Evolutionary conservation across 345 rosid genomes (phyloP), one percentile per base, ranked within the genome.

Genomic region (Salix koriyanagi): DNA sequence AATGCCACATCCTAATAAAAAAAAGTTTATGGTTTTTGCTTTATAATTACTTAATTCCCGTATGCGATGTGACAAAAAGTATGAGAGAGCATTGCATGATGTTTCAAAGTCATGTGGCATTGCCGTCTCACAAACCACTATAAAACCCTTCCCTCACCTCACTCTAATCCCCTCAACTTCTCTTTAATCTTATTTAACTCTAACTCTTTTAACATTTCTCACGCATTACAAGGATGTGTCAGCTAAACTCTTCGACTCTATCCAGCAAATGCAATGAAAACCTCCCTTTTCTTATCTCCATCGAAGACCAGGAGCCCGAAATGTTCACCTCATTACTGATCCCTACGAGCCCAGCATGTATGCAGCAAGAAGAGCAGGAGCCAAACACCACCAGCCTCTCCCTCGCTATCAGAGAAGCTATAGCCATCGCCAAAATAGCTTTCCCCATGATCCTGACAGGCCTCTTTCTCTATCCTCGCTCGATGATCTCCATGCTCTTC

Each of bases 401-500:
- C 39, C 78, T 70, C 1, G 86, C 84, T 13, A 25, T 83, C 74
- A 79, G 67, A 7, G 98, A 94, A 82, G 81, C 87, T 54, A 78
- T 80, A 54, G 82, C 91, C 74, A 86, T 91, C 48, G 77, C 83
- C 32, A 81, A 70, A 28, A 90, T 92, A 65, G 89, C 98, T 48
- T 72, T 84, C 37, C 98, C 98, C 70, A 86, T 92, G 91, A 75
- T 88, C 34, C 76, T 92, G 5, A 92, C 95, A 0, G 94, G 97
- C 41, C 89, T 89, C 56, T 62, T 94, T 71, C 92, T 94, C 41
- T 94, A 91, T 82, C 78, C 90, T 19, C 97, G 97, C 36, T 91
- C 98, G 1, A 89, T 94, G 88, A 86, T 92, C 83, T 94, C 98
- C 61, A 81, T 92, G 87, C 84, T 87, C 11, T 94, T 88, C 81